phyloP scores from a whole-genome alignment of 75 land plant species.

The Chamaecyparis obtusa region DNA sequence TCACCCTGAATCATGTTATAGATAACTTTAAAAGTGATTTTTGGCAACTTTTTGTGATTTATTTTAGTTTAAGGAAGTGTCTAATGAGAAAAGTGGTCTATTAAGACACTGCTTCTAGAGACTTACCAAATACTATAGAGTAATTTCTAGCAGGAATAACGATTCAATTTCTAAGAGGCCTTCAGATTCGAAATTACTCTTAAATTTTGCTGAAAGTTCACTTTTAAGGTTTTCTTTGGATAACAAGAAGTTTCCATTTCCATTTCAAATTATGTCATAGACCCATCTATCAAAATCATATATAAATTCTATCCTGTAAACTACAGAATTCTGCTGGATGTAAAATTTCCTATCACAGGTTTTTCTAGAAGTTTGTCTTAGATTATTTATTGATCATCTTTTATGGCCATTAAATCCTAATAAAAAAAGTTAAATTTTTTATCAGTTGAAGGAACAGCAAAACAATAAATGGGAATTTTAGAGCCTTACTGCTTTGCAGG shows the following conservation, averaged over 20 bases:
- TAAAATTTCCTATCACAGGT: neutral
- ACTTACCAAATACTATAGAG: neutral
- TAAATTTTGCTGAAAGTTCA: neutral
- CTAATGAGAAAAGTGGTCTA: neutral
- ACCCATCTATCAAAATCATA: neutral
- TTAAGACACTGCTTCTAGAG: neutral
- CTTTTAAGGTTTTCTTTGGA: neutral
- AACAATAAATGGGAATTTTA: neutral
- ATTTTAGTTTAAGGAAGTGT: neutral
- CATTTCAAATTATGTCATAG: conserved; percentile 1
- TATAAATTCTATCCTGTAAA: neutral
- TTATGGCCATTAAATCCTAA: neutral
- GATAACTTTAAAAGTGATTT: neutral
- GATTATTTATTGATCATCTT: neutral
- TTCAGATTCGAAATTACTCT: neutral
- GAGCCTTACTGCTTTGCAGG: conserved; percentile 42
- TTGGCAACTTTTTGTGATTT: neutral
- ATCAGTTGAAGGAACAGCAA: neutral
- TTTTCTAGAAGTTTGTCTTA: neutral
- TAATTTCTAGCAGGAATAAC: neutral
- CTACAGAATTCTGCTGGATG: neutral
- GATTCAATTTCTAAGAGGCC: neutral
- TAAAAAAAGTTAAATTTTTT: neutral
- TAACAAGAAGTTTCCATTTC: neutral
- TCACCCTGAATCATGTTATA: neutral